These are phyloP conservation scores for Stagonosporopsis cucurbitacearum DNA, from an alignment of 2,329 filamentous ascomycete genomes.

Conservation along the genomic window DNA sequence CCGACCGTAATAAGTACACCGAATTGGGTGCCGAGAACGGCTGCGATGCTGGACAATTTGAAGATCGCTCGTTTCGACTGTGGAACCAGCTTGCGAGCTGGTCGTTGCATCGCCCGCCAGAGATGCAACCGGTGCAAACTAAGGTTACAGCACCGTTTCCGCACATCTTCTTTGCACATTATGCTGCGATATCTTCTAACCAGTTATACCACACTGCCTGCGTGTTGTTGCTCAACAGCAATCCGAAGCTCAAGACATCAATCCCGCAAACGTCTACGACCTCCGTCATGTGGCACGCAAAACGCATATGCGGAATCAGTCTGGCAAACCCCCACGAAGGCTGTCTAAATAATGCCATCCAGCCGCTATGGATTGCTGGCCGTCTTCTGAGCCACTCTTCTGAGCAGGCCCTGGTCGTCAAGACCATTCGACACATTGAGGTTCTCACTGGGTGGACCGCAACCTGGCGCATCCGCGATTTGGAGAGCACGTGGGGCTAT, in stretches of 20 bases:
- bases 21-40: conserved; percentile 58
- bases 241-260: conserved; percentile 43
- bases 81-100: conserved; percentile 61
- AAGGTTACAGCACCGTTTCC: conserved; percentile 58
- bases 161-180: conserved; percentile 60
- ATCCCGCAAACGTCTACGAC: conserved; percentile 40
- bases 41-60: conserved; percentile 51
- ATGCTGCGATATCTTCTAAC: conserved; percentile 63
- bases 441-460: conserved; percentile 61
- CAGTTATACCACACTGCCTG: conserved; percentile 65
- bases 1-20: conserved; percentile 56
- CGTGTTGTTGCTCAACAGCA: conserved; percentile 58
- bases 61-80: conserved; percentile 55
- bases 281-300: conserved; percentile 62
- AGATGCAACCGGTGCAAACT: conserved; percentile 56
- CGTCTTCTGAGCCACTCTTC: conserved; percentile 60
- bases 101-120: conserved; percentile 55
- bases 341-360: conserved; percentile 64
- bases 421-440: conserved; percentile 60
- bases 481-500: conserved; percentile 51
- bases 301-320: conserved; percentile 63
- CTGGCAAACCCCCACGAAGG: conserved; percentile 63
- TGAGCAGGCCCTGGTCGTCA: conserved; percentile 49
- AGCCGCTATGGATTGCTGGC: conserved; percentile 64
- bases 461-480: conserved; percentile 60